Evolutionary conservation across 495 filamentous ascomycete genomes (phyloP), one percentile per base, ranked within the genome.

Genomic region (Aspergillus ellipticus): DNA sequence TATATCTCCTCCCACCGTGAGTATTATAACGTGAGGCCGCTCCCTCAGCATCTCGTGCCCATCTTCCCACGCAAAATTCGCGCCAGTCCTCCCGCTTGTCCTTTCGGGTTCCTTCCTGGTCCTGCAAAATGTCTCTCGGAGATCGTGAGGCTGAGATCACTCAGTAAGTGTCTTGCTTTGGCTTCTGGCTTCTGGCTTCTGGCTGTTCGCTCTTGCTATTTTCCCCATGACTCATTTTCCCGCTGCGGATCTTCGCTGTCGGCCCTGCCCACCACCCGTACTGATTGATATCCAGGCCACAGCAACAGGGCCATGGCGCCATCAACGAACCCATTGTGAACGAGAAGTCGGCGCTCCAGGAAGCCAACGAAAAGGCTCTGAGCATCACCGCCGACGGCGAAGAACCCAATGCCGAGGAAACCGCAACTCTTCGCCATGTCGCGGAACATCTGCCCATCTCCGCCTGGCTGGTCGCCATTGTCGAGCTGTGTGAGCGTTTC

Each of bases 401-500:
- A 21, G 79, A 81, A 56, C 81, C 82, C 20, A 84, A 70, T n/a
- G 76, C 80, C 4, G 63, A 78, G 11, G 83, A 86, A 64, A 74
- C 70, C 62, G 64, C 57, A 9, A 70, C 69, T 6, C 66, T 86
- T 17, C 77, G 79, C 28, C 75, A 79, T 49, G 66, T 86, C 21
- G 69, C 82, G 3, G 82, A 84, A 61, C 79, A 78, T 58, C 59
- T 86, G 31, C 82, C 83, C 8, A 29, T 71, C 56, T 77, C 78
- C 6, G 79, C 82, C 48, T 87, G 79, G 73, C 67, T 85, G 43
- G 81, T 88, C 21, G 82, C 80, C 4, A 51, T 84, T 37, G 79
- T 87, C 51, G 85, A 88, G 59, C 58, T 87, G 41, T 83, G 81
- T 62, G 85, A 89, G 72, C 80, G 85, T 54, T 87, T 87, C 65